Conservation (phyloP, 441 rosid species). For the Adansonia grandidieri region DNA sequence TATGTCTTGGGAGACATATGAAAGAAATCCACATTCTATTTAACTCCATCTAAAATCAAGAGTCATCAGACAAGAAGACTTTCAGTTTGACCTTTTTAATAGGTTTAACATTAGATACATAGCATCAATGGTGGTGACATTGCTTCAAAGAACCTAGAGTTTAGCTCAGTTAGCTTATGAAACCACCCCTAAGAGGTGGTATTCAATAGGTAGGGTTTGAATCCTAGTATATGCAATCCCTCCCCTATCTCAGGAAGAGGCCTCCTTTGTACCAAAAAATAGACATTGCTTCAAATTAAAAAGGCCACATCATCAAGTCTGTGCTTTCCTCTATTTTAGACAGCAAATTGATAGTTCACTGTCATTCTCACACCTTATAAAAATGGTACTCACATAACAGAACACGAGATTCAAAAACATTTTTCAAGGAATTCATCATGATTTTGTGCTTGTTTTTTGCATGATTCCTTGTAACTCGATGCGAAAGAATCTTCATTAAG, state of each 20-base stretch:
- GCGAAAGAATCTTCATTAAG: neutral
- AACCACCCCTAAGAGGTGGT: too few relatives aligned
- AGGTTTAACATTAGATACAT: neutral
- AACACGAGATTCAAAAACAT: neutral
- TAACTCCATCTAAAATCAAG: neutral
- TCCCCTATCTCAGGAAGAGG: too few relatives aligned
- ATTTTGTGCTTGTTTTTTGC: neutral
- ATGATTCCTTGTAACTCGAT: neutral
- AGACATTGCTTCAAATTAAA: neutral
- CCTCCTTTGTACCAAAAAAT: too few relatives aligned
- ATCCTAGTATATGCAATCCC: too few relatives aligned
- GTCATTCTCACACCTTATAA: neutral
- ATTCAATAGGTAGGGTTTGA: too few relatives aligned
- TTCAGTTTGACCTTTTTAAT: neutral
- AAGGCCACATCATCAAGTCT: neutral
- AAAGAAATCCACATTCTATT: neutral
- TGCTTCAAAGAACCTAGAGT: neutral
- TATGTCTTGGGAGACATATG: neutral
- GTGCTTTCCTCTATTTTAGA: neutral
- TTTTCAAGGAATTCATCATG: neutral
- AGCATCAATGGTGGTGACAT: neutral
- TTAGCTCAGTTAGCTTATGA: too few relatives aligned
- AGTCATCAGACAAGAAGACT: neutral
- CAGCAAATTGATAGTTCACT: conserved; percentile 16
- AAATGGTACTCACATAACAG: neutral